Conservation (phyloP, 768 basidiomycete species). For the Hysterangium stoloniferum region DNA sequence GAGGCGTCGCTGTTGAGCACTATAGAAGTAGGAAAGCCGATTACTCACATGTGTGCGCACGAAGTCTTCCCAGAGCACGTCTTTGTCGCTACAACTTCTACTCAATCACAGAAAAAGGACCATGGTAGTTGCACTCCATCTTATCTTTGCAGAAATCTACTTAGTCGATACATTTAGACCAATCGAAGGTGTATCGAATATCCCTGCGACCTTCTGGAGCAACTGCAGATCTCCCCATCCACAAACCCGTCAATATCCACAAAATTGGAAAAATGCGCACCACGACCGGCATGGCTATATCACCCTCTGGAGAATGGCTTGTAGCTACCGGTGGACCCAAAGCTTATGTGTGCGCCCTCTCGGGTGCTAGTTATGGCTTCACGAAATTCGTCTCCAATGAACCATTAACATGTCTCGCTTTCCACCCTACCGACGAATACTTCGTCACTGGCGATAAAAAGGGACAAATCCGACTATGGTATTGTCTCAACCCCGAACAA, state of each 20-base stretch:
- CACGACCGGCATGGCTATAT: conserved; percentile 59
- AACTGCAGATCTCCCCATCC: conserved; percentile 31
- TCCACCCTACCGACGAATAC: conserved; percentile 85
- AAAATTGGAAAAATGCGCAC: conserved; percentile 60
- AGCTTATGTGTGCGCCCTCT: conserved; percentile 61
- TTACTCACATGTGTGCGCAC: conserved; percentile 67
- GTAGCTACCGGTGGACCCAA: conserved; percentile 70
- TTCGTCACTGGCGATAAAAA: conserved; percentile 91
- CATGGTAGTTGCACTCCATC: conserved; percentile 5
- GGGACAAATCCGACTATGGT: conserved; percentile 87
- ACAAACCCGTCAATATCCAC: conserved; percentile 42
- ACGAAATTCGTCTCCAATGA: conserved; percentile 81
- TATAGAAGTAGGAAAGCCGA: conserved; percentile 59
- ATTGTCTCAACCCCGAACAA: conserved; percentile 65
- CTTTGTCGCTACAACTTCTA: conserved; percentile 46
- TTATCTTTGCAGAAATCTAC: neutral
- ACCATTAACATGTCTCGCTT: conserved; percentile 71
- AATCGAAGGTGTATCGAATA: conserved; percentile 53
- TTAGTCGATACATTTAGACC: conserved; percentile 23
- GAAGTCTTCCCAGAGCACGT: conserved; percentile 57
- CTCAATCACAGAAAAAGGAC: conserved; percentile 15
- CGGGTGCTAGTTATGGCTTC: conserved; percentile 55
- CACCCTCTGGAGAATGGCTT: conserved; percentile 71
- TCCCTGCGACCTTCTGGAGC: conserved; percentile 45
- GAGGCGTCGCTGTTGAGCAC: conserved; percentile 75